phyloP scores from a whole-genome alignment of 306 rosid species.

The Quercus engelmannii region DNA sequence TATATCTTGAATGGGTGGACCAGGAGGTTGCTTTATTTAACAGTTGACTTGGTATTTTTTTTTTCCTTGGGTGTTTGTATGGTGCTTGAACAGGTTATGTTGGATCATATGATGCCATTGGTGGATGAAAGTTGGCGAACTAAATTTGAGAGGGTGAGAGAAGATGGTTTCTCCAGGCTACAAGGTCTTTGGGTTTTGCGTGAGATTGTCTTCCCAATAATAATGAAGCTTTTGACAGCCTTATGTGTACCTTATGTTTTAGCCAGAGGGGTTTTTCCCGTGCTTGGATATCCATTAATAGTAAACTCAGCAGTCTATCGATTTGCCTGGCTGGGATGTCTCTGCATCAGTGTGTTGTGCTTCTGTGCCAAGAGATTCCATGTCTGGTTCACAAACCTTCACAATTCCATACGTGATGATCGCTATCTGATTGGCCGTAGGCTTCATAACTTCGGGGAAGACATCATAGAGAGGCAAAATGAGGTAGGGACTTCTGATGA shows the following conservation, averaged over 20 bases:
- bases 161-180: constrained; percentile 94
- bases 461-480: constrained; percentile 27
- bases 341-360: constrained; percentile 71
- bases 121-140: constrained; percentile 93
- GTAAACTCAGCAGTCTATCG: constrained; percentile 96
- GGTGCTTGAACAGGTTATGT: constrained; percentile 66
- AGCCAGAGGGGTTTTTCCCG: constrained; percentile 93
- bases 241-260: constrained; percentile 88
- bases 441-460: constrained; percentile 93
- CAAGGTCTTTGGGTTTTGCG: constrained; percentile 97
- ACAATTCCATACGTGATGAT: constrained; percentile 93
- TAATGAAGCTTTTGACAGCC: constrained; percentile 91
- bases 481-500: constrained; percentile 38
- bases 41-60: not conserved
- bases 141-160: constrained; percentile 94
- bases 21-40: not conserved
- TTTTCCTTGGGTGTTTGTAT: constrained; percentile 11
- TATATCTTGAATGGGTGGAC: not conserved
- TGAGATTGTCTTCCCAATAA: constrained; percentile 91
- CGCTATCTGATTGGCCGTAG: constrained; percentile 90
- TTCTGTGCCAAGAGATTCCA: constrained; percentile 96
- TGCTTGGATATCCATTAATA: constrained; percentile 85
- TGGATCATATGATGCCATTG: constrained; percentile 99
- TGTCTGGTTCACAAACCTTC: constrained; percentile 98
- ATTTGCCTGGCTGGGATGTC: constrained; percentile 98